Conservation (phyloP, 129 eudicot genomes). For the Mikania micrantha region DNA sequence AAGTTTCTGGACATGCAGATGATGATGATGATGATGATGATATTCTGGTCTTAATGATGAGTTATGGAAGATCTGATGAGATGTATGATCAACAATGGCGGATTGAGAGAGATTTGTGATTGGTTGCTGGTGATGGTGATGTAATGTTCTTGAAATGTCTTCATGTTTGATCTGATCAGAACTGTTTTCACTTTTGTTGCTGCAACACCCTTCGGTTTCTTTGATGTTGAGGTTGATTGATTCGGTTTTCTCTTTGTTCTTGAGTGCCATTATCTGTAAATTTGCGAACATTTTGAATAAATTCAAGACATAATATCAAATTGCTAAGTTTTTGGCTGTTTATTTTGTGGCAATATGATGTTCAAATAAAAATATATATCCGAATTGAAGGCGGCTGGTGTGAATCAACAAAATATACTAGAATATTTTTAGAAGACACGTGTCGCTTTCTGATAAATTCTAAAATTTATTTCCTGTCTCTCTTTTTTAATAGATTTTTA, state of each 20-base stretch:
- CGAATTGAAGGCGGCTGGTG: too few relatives aligned
- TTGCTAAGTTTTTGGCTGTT: too few relatives aligned
- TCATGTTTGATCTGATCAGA: conserved; percentile 61
- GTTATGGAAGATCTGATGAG: conserved; percentile 39
- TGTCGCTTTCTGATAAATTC: too few relatives aligned
- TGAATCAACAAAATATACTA: too few relatives aligned
- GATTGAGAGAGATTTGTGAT: conserved; percentile 44
- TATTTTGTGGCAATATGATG: too few relatives aligned
- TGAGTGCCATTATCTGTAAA: conserved; percentile 66
- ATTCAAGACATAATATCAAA: too few relatives aligned
- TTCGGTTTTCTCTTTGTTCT: conserved; percentile 75
- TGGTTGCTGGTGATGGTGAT: conserved; percentile 5
- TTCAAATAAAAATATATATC: too few relatives aligned
- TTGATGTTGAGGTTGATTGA: conserved; percentile 78
- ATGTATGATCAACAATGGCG: conserved; percentile 25
- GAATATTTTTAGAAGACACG: too few relatives aligned
- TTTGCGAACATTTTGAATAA: not conserved
- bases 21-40: not conserved
- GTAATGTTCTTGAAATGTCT: conserved; percentile 59
- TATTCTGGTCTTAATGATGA: conserved; percentile 17
- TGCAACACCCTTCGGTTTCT: conserved; percentile 81
- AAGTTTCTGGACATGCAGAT: conserved; percentile 14
- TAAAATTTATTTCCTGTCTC: too few relatives aligned
- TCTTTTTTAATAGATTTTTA: too few relatives aligned
- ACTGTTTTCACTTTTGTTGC: conserved; percentile 90